Conservation (phyloP, 805 yeast species). For the Schizosaccharomyces japonicus region DNA sequence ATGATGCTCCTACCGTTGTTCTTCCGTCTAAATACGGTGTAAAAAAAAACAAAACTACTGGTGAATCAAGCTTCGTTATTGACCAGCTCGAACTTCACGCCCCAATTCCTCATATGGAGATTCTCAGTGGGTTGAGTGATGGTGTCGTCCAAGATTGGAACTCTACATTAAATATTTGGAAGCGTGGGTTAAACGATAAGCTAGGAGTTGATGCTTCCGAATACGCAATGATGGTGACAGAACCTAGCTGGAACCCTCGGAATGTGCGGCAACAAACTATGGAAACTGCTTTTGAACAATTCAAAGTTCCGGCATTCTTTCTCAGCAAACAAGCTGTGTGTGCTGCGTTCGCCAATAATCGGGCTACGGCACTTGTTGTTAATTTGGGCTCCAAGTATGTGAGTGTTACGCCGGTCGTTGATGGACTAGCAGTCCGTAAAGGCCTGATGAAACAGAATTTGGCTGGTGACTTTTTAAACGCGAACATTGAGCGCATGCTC, state of each 20-base stretch:
- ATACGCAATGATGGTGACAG: constrained; percentile 38
- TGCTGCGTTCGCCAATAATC: constrained; percentile 44
- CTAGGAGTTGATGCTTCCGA: constrained; percentile 33
- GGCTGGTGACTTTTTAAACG: background rate
- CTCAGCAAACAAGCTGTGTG: constrained; percentile 57
- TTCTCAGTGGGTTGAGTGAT: constrained; percentile 16
- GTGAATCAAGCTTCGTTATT: constrained; percentile 5
- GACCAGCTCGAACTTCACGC: constrained; percentile 24
- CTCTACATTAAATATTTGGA: constrained; percentile 42
- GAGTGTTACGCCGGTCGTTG: constrained; percentile 43
- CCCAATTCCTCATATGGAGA: constrained; percentile 15
- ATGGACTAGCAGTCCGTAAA: constrained; percentile 12
- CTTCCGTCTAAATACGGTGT: constrained; percentile 46
- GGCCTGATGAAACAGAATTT: constrained; percentile 4
- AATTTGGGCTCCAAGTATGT: constrained; percentile 55
- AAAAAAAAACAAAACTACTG: background rate
- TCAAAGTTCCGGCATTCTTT: constrained; percentile 55
- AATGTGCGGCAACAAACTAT: constrained; percentile 33
- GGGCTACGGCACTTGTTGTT: constrained; percentile 52
- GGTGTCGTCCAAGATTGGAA: constrained; percentile 32
- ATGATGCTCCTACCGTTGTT: constrained; percentile 57
- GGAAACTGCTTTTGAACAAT: constrained; percentile 51
- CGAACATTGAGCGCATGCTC: background rate
- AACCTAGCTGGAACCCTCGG: constrained; percentile 45
- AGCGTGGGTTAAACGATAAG: constrained; percentile 29